Base-by-base conservation (phyloP, 1,284 basidiomycete species). In the Cerioporus squamosus region DNA sequence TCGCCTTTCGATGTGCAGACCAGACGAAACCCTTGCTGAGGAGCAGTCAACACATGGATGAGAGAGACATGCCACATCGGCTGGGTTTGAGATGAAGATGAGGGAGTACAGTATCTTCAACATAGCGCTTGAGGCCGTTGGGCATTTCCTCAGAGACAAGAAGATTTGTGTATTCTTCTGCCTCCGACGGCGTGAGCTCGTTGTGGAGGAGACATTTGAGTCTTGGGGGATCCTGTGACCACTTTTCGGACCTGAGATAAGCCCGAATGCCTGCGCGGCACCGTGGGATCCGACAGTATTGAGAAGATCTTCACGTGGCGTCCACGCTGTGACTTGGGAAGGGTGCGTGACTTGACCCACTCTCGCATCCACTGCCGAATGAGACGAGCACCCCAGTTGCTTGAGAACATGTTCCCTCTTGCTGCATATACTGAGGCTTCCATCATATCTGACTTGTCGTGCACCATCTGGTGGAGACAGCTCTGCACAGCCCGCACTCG, bases 1-100 rank as follows among this genome's bases (percentile, higher is more conserved):
- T 46, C 0, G 61, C 69, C 45, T 74, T 75, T 48, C 70, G 70
- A 64, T 74, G 67, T 39, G 59, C 57, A 4, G 55, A 70, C 52
- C 67, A 77, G 31, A 42, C 45, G 50, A 75, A 77, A 1, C 75
- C 75, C 59, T 75, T 70, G 17, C 51, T 33, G 39, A 51, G 39
- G 3, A 53, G 22, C n/a, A 53, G 44, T 14, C 23, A 55, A 15
- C 38, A 44, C 46, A 50, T 46, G 24, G 51, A 43, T 26, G 46
- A 43, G 26, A 24, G 42, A 10, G 59, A 53, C 2, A 58, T n/a
- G 7, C 43, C 54, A 23, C 14, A 38, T 18, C 42, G 54, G 33
- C 15, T 42, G 23, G 36, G 31, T 20, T 53, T 29, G 26, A 29
- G 26, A 29, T 29, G 5, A 9, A 29, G 26, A 9, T 9, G 9